phyloP scores from a whole-genome alignment of 306 rosid genomes.

The Sesbania bispinosa region DNA sequence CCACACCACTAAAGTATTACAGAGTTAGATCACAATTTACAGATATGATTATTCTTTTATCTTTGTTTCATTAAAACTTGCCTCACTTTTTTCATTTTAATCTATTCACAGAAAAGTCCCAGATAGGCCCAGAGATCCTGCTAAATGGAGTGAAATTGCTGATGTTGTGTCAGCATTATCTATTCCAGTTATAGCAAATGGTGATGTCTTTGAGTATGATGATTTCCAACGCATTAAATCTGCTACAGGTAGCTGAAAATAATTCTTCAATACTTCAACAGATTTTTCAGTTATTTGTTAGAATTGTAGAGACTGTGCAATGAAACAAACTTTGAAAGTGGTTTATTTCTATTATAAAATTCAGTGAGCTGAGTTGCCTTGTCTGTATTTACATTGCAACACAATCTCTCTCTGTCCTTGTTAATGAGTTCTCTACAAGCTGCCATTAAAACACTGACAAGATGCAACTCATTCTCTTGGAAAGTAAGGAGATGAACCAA shows the following conservation, averaged over 20 bases:
- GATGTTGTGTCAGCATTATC: conserved; percentile 82
- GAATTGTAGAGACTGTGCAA: conserved; percentile 7
- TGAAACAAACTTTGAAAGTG: neutral
- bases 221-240: conserved; percentile 65
- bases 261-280: neutral
- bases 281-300: conserved; percentile 14
- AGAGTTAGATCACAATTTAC: neutral
- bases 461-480: neutral
- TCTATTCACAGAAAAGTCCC: conserved; percentile 60
- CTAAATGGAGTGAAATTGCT: conserved; percentile 88
- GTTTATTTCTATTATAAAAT: neutral
- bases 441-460: neutral
- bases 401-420: neutral
- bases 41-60: neutral
- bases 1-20: neutral
- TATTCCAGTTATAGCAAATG: conserved; percentile 90
- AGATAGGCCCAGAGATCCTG: conserved; percentile 96
- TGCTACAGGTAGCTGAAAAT: conserved; percentile 62
- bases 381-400: conserved; percentile 16
- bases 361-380: conserved; percentile 5
- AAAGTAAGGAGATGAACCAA: conserved; percentile 13
- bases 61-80: conserved; percentile 15
- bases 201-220: conserved; percentile 69
- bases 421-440: neutral
- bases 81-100: conserved; percentile 22